phyloP scores from a whole-genome alignment of 2,329 filamentous ascomycete genomes.

The Penicillium sp. region DNA sequence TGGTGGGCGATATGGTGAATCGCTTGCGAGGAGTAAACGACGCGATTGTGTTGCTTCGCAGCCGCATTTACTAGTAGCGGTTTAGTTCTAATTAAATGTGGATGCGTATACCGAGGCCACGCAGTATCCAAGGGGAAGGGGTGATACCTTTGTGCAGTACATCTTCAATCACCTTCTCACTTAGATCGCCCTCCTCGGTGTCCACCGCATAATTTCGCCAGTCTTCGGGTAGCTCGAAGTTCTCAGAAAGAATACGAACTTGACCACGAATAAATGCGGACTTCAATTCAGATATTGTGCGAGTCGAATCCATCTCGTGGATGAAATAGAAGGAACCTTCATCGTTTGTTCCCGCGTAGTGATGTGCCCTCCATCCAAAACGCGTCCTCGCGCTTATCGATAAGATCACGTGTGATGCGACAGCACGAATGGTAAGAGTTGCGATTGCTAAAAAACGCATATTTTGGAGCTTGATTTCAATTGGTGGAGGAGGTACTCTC shows the following conservation, averaged over 20 bases:
- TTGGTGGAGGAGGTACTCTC: too few species aligned
- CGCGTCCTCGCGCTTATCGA: slow-evolving; percentile 19
- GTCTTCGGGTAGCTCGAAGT: slow-evolving; percentile 47
- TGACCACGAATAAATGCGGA: slow-evolving; percentile 51
- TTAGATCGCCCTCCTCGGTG: slow-evolving; percentile 45
- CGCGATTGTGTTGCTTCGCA: slow-evolving; percentile 52
- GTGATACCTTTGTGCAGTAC: slow-evolving; percentile 51
- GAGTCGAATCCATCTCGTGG: slow-evolving; percentile 40
- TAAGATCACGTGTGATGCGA: slow-evolving; percentile 10
- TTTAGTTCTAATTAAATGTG: neutral
- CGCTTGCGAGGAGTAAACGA: slow-evolving; percentile 54
- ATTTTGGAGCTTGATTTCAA: neutral
- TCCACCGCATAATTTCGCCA: slow-evolving; percentile 46
- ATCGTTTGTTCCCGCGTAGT: too few species aligned
- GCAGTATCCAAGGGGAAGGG: neutral
- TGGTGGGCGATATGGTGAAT: slow-evolving; percentile 56
- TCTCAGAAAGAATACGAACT: slow-evolving; percentile 52
- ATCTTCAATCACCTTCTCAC: slow-evolving; percentile 50
- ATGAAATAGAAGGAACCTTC: too few species aligned
- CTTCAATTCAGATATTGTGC: slow-evolving; percentile 52
- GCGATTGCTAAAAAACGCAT: too few species aligned
- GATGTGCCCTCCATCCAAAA: slow-evolving; percentile 6
- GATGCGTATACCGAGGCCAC: too few species aligned
- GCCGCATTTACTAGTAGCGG: slow-evolving; percentile 49
- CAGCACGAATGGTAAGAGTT: too few species aligned